phyloP scores from a whole-genome alignment of 805 yeast genomes.

The Yarrowia osloensis region DNA sequence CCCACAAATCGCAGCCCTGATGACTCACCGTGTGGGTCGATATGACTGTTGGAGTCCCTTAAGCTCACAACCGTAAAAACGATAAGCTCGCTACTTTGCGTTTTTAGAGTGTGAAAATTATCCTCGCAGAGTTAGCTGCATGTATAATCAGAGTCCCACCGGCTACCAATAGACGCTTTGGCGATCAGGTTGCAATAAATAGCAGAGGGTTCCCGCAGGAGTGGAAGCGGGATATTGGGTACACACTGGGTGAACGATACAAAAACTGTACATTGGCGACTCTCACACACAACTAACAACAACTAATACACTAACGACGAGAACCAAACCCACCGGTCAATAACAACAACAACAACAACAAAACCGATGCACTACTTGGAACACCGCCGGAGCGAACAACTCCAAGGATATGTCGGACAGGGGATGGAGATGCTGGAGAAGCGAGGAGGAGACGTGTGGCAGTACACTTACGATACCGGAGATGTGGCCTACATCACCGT shows the following conservation, averaged over 20 bases:
- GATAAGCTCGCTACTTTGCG: not conserved
- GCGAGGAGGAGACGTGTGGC: slow-evolving; percentile 25
- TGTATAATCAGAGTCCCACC: slow-evolving; percentile 27
- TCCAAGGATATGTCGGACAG: not conserved
- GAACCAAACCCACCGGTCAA: not conserved
- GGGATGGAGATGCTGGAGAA: slow-evolving; percentile 1
- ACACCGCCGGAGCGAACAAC: slow-evolving; percentile 30
- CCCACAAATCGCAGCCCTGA: not conserved
- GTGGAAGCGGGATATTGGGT: slow-evolving; percentile 18
- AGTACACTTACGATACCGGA: slow-evolving; percentile 43
- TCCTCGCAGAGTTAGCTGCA: slow-evolving; percentile 26
- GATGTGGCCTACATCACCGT: slow-evolving; percentile 44
- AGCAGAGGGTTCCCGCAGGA: slow-evolving; percentile 21
- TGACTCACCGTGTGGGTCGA: not conserved
- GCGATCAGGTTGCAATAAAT: slow-evolving; percentile 27
- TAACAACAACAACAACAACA: not conserved
- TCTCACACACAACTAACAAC: not conserved
- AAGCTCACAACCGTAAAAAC: not conserved
- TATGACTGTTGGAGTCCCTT: not conserved
- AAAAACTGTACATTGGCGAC: not conserved
- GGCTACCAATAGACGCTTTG: slow-evolving; percentile 24
- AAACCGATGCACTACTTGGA: slow-evolving; percentile 17
- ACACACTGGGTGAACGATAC: not conserved
- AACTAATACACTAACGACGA: not conserved
- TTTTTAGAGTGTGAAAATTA: slow-evolving; percentile 14